Conservation (phyloP, 2,329 filamentous ascomycete genomes). For the Fusarium phyllophilum region DNA sequence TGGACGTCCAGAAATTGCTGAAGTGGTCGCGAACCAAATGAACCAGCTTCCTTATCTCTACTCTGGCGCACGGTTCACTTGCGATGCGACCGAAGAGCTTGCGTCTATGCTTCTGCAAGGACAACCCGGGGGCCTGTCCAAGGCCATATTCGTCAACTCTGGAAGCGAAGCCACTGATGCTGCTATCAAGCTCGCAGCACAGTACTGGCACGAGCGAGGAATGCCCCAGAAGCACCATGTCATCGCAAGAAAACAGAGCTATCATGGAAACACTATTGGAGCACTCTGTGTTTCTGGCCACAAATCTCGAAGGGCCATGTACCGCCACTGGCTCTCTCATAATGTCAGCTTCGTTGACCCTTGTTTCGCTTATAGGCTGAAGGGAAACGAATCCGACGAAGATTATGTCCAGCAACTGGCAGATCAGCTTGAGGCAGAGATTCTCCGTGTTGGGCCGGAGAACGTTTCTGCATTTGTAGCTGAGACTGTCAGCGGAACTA, state of each 20-base stretch:
- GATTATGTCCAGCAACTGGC: not conserved
- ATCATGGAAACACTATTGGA: constrained; percentile 62
- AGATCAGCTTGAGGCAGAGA: not conserved
- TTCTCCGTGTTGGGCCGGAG: not conserved
- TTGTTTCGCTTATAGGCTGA: constrained; percentile 29
- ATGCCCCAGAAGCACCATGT: constrained; percentile 52
- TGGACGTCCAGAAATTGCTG: not conserved
- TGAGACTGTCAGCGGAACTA: constrained; percentile 5
- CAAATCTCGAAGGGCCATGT: constrained; percentile 17
- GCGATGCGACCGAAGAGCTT: constrained; percentile 43
- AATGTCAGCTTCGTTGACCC: constrained; percentile 40
- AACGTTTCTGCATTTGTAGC: constrained; percentile 6
- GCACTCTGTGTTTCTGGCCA: constrained; percentile 53
- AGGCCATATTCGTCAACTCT: constrained; percentile 3
- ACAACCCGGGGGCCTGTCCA: not conserved
- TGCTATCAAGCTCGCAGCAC: not conserved
- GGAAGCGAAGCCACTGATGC: not conserved
- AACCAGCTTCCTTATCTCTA: constrained; percentile 21
- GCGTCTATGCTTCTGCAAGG: constrained; percentile 42
- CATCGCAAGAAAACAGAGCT: constrained; percentile 57
- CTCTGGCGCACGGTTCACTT: constrained; percentile 27
- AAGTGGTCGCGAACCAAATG: constrained; percentile 3
- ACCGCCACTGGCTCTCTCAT: constrained; percentile 22
- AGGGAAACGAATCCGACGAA: constrained; percentile 38
- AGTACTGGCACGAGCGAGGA: constrained; percentile 55